Evolutionary conservation across 139 green algal species (phyloP).

Genomic region (Micromonas commoda): DNA sequence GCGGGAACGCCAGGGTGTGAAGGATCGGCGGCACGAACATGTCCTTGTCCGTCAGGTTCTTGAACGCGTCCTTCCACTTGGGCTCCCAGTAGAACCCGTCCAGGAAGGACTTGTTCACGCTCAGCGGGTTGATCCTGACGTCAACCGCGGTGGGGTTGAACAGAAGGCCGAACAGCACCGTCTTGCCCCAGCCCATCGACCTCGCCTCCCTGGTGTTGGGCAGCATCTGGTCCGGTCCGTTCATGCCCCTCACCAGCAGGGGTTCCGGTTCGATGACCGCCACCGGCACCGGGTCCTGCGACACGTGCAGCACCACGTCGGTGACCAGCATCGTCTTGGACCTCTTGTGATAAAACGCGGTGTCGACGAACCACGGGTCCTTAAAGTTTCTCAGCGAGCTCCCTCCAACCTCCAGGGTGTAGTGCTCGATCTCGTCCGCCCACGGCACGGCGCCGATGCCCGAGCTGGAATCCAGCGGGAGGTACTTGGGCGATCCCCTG

Average conservation of each 20-base stretch:
- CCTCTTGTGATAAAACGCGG: conserved; percentile 35
- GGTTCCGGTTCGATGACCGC: conserved; percentile 6
- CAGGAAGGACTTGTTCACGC: background rate
- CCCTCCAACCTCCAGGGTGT: conserved; percentile 34
- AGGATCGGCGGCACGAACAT: conserved; percentile 25
- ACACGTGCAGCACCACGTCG: conserved; percentile 17
- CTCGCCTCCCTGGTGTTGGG: conserved; percentile 20
- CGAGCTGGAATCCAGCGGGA: background rate
- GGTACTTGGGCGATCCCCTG: background rate
- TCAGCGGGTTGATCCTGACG: background rate
- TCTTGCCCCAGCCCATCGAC: conserved; percentile 38
- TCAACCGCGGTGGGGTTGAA: conserved; percentile 28
- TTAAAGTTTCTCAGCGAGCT: conserved; percentile 21
- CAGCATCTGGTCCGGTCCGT: conserved; percentile 10
- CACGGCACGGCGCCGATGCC: conserved; percentile 9
- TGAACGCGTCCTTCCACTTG: conserved; percentile 6
- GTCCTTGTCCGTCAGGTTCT: background rate
- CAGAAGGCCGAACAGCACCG: conserved; percentile 35
- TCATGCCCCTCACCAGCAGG: conserved; percentile 12
- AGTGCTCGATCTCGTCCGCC: conserved; percentile 34
- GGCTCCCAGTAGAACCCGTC: conserved; percentile 17
- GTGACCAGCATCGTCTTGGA: conserved; percentile 23
- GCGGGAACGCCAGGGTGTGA: conserved; percentile 11
- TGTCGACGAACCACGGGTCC: conserved; percentile 43
- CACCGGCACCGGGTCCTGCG: background rate